Base-by-base conservation (phyloP, 2,329 filamentous ascomycete species). In the Exophiala oligosperma region DNA sequence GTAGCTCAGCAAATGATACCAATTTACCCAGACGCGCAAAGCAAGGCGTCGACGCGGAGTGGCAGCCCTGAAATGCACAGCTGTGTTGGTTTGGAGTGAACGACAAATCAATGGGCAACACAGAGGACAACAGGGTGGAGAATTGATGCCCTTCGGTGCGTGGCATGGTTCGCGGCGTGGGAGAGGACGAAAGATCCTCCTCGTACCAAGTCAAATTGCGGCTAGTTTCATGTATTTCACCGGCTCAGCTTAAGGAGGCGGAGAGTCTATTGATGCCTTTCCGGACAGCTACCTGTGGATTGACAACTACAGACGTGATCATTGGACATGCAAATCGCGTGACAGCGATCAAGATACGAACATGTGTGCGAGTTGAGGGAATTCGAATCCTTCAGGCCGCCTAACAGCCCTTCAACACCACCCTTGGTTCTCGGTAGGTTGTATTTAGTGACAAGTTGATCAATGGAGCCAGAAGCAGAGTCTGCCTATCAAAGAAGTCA, bases 1-100 rank as follows among this genome's bases (percentile, higher is more conserved):
- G 17, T 17, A 17, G 17, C 17, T 17, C 17, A 17, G 48, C 46
- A 48, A 29, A 17, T 29, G 9, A 28, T 3, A n/a, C 12, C 24
- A 29, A 14, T 14, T 28, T 12, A 8, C 32, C 32, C 6, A 35
- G 32, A 9, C 2, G 11, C 46, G 28, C 26, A 24, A 48, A 48
- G 46, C 40, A 17, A 14, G 40, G 40, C 40, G 46, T 17, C 24
- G n/a, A 14, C 12, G 46, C 46, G 4, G 43, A 56, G 54, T 57
- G 43, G 59, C 44, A 28, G 59, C 59, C 59, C 46, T 58, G 44
- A 47, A 43, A 48, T 61, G 59, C 59, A 56, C 44, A 41, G 44
- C 5, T 53, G 59, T 55, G 32, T 58, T 35, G 55, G 59, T 52
- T 17, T 4, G 41, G 47, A 28, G 17, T 41, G 24, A 44, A 12